These are phyloP conservation scores for Pterulicium gracile DNA, from an alignment of 1,284 basidiomycete species.

Conservation along the genomic window DNA sequence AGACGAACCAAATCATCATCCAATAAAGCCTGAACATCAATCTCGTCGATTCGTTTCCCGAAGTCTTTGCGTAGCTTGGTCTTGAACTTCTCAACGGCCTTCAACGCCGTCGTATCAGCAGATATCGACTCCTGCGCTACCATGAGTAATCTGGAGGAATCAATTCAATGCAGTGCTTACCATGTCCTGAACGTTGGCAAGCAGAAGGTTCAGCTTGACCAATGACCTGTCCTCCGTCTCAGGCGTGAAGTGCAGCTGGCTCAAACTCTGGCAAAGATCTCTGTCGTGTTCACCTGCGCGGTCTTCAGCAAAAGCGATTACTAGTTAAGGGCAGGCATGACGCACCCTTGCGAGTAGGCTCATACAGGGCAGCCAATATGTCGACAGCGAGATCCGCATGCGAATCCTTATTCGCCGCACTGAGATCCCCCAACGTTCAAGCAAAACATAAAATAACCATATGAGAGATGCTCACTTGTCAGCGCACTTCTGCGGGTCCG, in stretches of 20 bases:
- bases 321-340: constrained; percentile 2
- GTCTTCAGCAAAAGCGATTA: too few species aligned
- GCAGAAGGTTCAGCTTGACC: constrained; percentile 51
- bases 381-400: constrained; percentile 77
- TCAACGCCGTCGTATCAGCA: too few species aligned
- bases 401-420: constrained; percentile 25
- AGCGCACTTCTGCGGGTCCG: constrained; percentile 76
- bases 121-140: too few species aligned
- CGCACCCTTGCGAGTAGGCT: constrained; percentile 30
- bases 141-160: too few species aligned
- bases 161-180: too few species aligned
- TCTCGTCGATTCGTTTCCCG: background rate
- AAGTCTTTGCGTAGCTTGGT: background rate
- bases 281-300: constrained; percentile 70
- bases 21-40: background rate
- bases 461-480: constrained; percentile 16
- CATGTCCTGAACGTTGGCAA: constrained; percentile 15
- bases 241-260: constrained; percentile 69
- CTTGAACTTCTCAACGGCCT: background rate
- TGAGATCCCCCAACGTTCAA: background rate
- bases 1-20: background rate
- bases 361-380: constrained; percentile 56
- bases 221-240: constrained; percentile 52
- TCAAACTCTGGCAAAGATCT: constrained; percentile 67
- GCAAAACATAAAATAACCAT: constrained; percentile 4